These are phyloP conservation scores for Pythium brassicae DNA, from an alignment of 352 stramenopile species.

Conservation along the genomic window DNA sequence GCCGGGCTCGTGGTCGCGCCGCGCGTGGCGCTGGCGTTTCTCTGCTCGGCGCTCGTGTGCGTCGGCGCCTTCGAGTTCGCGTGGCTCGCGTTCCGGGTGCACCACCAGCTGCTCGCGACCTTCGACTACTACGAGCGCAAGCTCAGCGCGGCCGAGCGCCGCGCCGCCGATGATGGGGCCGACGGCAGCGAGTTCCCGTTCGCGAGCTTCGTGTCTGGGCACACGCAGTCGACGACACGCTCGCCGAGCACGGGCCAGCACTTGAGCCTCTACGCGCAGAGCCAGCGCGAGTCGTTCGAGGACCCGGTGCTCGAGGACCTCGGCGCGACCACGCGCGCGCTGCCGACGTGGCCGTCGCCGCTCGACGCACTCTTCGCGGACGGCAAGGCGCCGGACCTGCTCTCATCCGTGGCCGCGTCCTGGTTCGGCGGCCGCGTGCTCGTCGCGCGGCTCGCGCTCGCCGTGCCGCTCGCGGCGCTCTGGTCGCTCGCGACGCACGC, in stretches of 20 bases:
- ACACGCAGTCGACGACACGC: conserved; percentile 29
- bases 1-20: conserved; percentile 33
- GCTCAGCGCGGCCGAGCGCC: conserved; percentile 6
- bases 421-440: conserved; percentile 24
- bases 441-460: conserved; percentile 17
- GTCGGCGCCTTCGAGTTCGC: conserved; percentile 49
- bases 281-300: conserved; percentile 32
- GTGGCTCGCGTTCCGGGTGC: conserved; percentile 51
- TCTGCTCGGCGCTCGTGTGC: conserved; percentile 25
- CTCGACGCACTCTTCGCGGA: conserved; percentile 26
- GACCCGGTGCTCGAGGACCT: conserved; percentile 21
- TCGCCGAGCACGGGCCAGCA: conserved; percentile 18
- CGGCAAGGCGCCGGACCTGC: conserved; percentile 13
- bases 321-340: conserved; percentile 6
- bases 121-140: conserved; percentile 40
- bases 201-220: conserved; percentile 25
- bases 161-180: conserved; percentile 9
- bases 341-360: conserved; percentile 11
- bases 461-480: conserved; percentile 17
- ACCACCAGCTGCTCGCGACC: conserved; percentile 33
- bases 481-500: conserved; percentile 29
- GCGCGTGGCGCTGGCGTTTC: conserved; percentile 20
- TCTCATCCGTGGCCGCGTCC: conserved; percentile 18
- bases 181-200: conserved; percentile 22
- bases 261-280: conserved; percentile 14